Percentiles rank a stretch among this genome's conserved stretches.
phyloP scores from a whole-genome alignment of 148 eudicot genomes.

The Camellia granthamiana region DNA sequence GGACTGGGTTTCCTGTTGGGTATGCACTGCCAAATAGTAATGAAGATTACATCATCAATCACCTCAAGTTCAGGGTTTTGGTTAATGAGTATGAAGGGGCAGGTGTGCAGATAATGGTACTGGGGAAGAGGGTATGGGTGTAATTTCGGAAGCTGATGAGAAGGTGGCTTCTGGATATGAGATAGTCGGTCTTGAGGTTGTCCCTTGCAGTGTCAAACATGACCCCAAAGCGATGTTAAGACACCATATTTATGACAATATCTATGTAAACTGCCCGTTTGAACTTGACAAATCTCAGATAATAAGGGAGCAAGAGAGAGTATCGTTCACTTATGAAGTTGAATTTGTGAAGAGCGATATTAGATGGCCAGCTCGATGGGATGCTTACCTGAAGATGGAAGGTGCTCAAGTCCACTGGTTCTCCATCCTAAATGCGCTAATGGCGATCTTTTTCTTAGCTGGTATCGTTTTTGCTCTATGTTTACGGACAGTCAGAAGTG shows the following conservation, averaged over 20 bases:
- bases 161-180: slow-evolving; percentile 46
- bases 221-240: slow-evolving; percentile 49
- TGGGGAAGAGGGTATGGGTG: slow-evolving; percentile 65
- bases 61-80: slow-evolving; percentile 56
- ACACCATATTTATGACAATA: slow-evolving; percentile 46
- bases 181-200: slow-evolving; percentile 68
- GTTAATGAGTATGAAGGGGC: slow-evolving; percentile 70
- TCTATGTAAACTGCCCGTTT: slow-evolving; percentile 46
- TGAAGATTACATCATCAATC: slow-evolving; percentile 61
- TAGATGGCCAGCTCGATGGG: slow-evolving; percentile 73
- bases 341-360: slow-evolving; percentile 58
- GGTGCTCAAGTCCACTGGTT: slow-evolving; percentile 62
- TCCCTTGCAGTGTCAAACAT: slow-evolving; percentile 58
- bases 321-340: slow-evolving; percentile 65
- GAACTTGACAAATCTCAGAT: slow-evolving; percentile 50
- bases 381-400: slow-evolving; percentile 67
- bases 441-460: slow-evolving; percentile 64
- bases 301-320: slow-evolving; percentile 46
- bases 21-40: slow-evolving; percentile 38
- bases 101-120: slow-evolving; percentile 50
- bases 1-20: slow-evolving; percentile 77
- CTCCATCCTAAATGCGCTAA: slow-evolving; percentile 55
- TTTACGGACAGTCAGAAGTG: slow-evolving; percentile 62
- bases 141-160: slow-evolving; percentile 49
- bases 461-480: slow-evolving; percentile 62